phyloP scores from a whole-genome alignment of 331 rosid genomes.

The Erythrophleum ivorense region DNA sequence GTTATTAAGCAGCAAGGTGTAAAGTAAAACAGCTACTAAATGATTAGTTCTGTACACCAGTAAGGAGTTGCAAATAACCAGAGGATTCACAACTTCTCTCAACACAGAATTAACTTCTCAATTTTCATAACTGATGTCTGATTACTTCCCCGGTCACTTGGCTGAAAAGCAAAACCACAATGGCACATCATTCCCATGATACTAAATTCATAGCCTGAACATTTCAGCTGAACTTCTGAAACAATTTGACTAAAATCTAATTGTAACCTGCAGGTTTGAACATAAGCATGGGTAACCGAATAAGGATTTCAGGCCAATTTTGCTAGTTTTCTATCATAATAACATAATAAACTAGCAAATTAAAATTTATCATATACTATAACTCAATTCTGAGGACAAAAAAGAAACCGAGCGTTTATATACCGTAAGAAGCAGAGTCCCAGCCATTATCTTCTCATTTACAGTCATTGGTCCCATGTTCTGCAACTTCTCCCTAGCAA shows the following conservation, averaged over 20 bases:
- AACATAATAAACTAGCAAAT: neutral
- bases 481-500: constrained; percentile 81
- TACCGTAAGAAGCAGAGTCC: constrained; percentile 92
- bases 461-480: constrained; percentile 86
- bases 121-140: neutral
- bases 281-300: no score
- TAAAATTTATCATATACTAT: no score
- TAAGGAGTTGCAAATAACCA: constrained; percentile 6
- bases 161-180: neutral
- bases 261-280: no score
- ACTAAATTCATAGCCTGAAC: neutral
- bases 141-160: neutral
- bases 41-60: neutral
- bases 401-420: no score
- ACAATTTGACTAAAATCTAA: no score
- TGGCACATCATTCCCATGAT: neutral
- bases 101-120: constrained; percentile 4
- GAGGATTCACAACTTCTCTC: constrained; percentile 15
- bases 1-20: constrained; percentile 5
- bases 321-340: no score
- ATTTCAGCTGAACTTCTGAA: neutral
- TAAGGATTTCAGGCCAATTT: no score
- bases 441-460: constrained; percentile 87
- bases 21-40: neutral
- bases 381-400: no score